Percentiles rank a stretch among this genome's conserved stretches.
phyloP scores from a whole-genome alignment of 805 yeast genomes.

The Scheffersomyces amazonensis region DNA sequence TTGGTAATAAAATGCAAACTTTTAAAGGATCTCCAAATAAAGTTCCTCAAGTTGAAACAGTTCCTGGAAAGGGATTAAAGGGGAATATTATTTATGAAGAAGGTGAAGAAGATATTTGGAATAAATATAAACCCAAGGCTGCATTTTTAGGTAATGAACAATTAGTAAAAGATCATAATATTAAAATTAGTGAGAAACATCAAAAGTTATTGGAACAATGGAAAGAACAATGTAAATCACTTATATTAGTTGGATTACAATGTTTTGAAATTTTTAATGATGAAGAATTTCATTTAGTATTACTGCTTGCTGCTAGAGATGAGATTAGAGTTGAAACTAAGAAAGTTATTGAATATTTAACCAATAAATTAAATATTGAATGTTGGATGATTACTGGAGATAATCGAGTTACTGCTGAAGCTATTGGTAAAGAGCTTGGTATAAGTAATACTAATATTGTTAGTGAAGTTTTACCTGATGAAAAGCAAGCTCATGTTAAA shows the following conservation, averaged over 20 bases:
- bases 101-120: constrained; percentile 27
- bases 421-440: constrained; percentile 63
- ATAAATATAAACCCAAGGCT: constrained; percentile 23
- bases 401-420: constrained; percentile 60
- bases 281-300: constrained; percentile 32
- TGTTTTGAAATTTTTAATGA: constrained; percentile 24
- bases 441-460: constrained; percentile 51
- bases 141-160: constrained; percentile 61
- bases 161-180: constrained; percentile 48
- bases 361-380: constrained; percentile 43
- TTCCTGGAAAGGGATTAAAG: constrained; percentile 59
- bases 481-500: constrained; percentile 59
- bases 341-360: constrained; percentile 39
- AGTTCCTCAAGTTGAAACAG: constrained; percentile 47
- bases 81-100: constrained; percentile 36
- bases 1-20: constrained; percentile 22
- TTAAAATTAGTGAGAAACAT: constrained; percentile 28
- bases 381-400: constrained; percentile 83
- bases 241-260: constrained; percentile 51
- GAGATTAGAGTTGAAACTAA: constrained; percentile 56
- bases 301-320: constrained; percentile 61
- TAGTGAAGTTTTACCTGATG: constrained; percentile 72
- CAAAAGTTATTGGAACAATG: constrained; percentile 41
- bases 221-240: constrained; percentile 65
- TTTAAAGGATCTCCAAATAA: constrained; percentile 26